These are phyloP conservation scores for Neurospora sp. DNA, from an alignment of 495 filamentous ascomycete genomes.

Conservation along the genomic window DNA sequence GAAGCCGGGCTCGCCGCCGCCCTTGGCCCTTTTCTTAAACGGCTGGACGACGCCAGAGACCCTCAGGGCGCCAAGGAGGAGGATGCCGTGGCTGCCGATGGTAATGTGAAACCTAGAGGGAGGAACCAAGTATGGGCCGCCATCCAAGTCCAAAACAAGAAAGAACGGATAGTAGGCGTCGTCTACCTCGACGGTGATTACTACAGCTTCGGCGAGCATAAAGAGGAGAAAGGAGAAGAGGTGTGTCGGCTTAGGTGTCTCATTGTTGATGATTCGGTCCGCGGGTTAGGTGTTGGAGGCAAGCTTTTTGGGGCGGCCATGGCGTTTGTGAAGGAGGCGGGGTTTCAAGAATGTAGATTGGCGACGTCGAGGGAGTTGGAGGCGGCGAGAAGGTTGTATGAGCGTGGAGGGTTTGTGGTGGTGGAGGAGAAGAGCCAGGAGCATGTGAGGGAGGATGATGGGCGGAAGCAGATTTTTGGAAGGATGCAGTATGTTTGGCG, in stretches of 20 bases:
- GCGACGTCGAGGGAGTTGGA: constrained; percentile 11
- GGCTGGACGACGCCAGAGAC: constrained; percentile 6
- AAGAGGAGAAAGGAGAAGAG: neutral
- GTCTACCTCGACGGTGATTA: constrained; percentile 23
- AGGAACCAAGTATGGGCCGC: constrained; percentile 21
- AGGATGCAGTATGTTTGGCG: constrained; percentile 14
- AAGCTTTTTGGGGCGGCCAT: constrained; percentile 19
- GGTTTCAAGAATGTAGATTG: constrained; percentile 17
- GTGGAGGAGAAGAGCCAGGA: constrained; percentile 5
- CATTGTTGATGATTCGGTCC: constrained; percentile 18
- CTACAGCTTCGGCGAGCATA: neutral
- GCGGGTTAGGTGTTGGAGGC: constrained; percentile 18
- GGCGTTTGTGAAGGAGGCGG: constrained; percentile 17
- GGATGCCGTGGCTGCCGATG: neutral
- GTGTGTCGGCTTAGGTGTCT: constrained; percentile 20
- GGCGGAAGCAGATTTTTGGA: neutral
- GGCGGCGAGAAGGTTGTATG: constrained; percentile 17
- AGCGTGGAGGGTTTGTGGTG: constrained; percentile 14
- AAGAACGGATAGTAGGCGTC: constrained; percentile 17
- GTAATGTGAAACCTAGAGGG: neutral
- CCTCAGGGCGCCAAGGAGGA: neutral
- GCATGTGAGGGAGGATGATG: constrained; percentile 3
- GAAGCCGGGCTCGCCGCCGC: constrained; percentile 10
- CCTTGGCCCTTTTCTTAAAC: constrained; percentile 9
- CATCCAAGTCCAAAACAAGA: neutral